Evolutionary conservation across 192 early-diverging fungal species (phyloP).

Genomic region (Gamsiella multidivaricata): DNA sequence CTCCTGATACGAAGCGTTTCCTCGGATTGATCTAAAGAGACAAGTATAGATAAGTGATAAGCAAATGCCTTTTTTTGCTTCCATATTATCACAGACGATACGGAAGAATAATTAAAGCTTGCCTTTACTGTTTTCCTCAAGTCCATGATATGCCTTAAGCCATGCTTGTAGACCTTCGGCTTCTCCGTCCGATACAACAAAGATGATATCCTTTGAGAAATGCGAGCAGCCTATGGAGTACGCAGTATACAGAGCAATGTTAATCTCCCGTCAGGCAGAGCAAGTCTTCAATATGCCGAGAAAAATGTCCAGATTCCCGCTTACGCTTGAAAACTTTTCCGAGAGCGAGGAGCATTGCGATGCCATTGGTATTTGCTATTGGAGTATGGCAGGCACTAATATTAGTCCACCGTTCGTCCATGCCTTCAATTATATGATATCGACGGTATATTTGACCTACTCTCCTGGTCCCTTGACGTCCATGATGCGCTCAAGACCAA

Average conservation of each 20-base stretch:
- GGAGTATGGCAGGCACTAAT: slow-evolving; percentile 28
- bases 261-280: too few relatives aligned
- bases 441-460: too few relatives aligned
- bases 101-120: neutral
- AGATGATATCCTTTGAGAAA: slow-evolving; percentile 94
- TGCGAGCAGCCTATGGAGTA: slow-evolving; percentile 68
- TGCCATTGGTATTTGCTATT: slow-evolving; percentile 61
- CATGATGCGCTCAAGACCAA: slow-evolving; percentile 87
- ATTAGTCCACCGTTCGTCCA: too few relatives aligned
- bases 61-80: too few relatives aligned
- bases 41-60: too few relatives aligned
- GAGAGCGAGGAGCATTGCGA: slow-evolving; percentile 60
- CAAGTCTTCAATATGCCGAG: too few relatives aligned
- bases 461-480: slow-evolving; percentile 68
- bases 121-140: slow-evolving; percentile 47
- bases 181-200: slow-evolving; percentile 85
- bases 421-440: too few relatives aligned
- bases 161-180: slow-evolving; percentile 83
- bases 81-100: too few relatives aligned
- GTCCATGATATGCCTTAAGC: slow-evolving; percentile 91
- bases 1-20: slow-evolving; percentile 58
- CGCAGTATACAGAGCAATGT: too few relatives aligned
- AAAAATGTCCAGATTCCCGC: too few relatives aligned
- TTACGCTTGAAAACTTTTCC: slow-evolving; percentile 68
- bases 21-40: slow-evolving; percentile 30